A percentile compares a stretch with the other conserved stretches of the same genome.
phyloP scores from a whole-genome alignment of 345 rosid species.

The Brassica cretica region DNA sequence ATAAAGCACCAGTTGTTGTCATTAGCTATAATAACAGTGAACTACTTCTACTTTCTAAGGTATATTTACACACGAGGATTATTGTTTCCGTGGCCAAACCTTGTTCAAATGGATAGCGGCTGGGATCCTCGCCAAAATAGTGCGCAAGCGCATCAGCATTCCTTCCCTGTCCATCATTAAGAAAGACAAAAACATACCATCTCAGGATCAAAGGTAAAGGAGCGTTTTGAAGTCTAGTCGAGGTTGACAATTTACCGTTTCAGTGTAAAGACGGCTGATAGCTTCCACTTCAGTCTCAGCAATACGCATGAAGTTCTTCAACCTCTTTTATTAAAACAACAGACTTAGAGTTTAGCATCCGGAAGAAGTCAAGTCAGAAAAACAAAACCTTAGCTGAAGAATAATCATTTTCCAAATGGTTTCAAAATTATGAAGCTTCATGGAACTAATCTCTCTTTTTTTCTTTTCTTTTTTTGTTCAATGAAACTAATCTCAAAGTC shows the following conservation, averaged over 20 bases:
- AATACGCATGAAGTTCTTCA: conserved; percentile 64
- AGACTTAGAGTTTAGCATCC: not conserved
- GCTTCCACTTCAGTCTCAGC: conserved; percentile 79
- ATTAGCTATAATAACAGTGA: conserved; percentile 9
- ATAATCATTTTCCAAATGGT: no score
- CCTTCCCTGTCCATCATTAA: conserved; percentile 65
- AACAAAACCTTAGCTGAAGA: no score
- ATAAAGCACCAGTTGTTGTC: not conserved
- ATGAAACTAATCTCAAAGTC: no score
- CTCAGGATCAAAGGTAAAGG: conserved; percentile 15
- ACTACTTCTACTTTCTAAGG: not conserved
- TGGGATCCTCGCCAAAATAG: conserved; percentile 96
- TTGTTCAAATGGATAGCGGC: conserved; percentile 89
- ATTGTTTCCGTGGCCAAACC: conserved; percentile 48
- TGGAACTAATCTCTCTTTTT: no score
- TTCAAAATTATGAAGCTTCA: no score
- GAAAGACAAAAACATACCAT: not conserved
- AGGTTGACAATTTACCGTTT: conserved; percentile 62
- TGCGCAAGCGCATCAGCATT: conserved; percentile 91
- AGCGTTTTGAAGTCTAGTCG: not conserved
- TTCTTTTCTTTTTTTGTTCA: no score
- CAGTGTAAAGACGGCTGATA: conserved; percentile 61
- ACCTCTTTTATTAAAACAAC: conserved; percentile 46
- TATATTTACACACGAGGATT: not conserved
- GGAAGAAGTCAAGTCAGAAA: no score